These are phyloP conservation scores for Carex arenaria DNA, from an alignment of 202 grass and related monocot species.

Conservation along the genomic window DNA sequence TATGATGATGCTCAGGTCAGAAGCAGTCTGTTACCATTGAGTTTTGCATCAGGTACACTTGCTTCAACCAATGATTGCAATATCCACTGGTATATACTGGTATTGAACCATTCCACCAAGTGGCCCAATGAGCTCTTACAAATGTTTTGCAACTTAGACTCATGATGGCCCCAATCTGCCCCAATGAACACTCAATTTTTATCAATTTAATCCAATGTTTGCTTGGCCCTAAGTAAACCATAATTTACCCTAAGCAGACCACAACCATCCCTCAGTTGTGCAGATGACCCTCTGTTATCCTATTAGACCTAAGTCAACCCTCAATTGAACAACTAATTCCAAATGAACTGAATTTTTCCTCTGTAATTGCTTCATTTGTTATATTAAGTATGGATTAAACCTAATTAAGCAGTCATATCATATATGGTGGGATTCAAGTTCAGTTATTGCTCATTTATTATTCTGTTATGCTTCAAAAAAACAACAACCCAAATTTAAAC, in stretches of 20 bases:
- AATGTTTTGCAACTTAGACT: not conserved
- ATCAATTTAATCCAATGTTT: not conserved
- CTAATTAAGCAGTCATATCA: not conserved
- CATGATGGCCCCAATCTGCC: not conserved
- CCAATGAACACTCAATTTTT: not conserved
- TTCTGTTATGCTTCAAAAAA: not conserved
- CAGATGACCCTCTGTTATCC: not conserved
- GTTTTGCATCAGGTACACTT: conserved; percentile 9
- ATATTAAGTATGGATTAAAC: not conserved
- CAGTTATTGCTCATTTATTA: not conserved
- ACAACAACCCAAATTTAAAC: not conserved
- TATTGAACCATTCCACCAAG: not conserved
- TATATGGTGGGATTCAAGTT: not conserved
- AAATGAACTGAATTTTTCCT: not conserved
- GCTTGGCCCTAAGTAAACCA: not conserved
- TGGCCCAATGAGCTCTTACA: not conserved
- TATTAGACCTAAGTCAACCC: not conserved
- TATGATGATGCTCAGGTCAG: conserved; percentile 7
- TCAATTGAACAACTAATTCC: not conserved
- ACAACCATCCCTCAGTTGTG: not conserved
- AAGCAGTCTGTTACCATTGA: conserved; percentile 10
- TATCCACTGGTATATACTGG: not conserved
- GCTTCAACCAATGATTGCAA: not conserved
- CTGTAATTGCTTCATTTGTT: not conserved
- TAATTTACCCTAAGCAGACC: not conserved